A percentile compares a stretch with the other conserved stretches of the same genome.
Evolutionary conservation across 768 basidiomycete species (phyloP).

Genomic region (Lactarius hengduanensis): DNA sequence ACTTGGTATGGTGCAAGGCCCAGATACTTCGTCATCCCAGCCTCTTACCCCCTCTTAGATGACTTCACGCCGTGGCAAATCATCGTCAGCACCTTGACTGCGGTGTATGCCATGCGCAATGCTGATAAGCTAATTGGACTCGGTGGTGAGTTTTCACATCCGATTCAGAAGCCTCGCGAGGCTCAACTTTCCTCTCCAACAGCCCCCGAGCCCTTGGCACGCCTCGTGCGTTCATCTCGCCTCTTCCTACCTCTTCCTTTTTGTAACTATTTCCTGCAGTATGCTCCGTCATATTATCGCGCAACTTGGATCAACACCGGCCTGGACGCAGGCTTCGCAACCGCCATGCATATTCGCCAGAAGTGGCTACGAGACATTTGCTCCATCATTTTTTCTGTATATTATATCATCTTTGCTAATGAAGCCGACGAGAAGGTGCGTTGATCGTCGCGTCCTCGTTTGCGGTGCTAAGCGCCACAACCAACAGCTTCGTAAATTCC

Average conservation of each 20-base stretch:
- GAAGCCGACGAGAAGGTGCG: constrained; percentile 96
- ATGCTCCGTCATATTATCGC: constrained; percentile 90
- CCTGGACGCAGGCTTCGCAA: constrained; percentile 96
- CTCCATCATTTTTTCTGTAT: constrained; percentile 80
- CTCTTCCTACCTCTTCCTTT: constrained; percentile 3
- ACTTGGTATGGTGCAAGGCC: constrained; percentile 49
- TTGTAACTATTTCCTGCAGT: constrained; percentile 45
- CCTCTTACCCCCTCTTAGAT: constrained; percentile 38
- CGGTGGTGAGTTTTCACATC: constrained; percentile 51
- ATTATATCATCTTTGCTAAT: constrained; percentile 87
- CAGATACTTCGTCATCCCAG: constrained; percentile 3
- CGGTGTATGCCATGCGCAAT: constrained; percentile 80
- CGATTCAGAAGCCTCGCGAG: constrained; percentile 3
- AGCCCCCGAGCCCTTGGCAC: constrained; percentile 93
- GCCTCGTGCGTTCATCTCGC: constrained; percentile 56
- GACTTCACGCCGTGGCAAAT: constrained; percentile 97
- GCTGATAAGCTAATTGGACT: constrained; percentile 84
- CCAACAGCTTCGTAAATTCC: constrained; percentile 77
- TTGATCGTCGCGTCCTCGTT: neutral
- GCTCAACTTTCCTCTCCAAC: constrained; percentile 25
- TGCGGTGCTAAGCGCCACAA: constrained; percentile 6
- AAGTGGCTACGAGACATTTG: constrained; percentile 89
- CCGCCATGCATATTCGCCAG: constrained; percentile 88
- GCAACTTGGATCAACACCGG: constrained; percentile 95
- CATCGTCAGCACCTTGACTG: constrained; percentile 79